These are phyloP conservation scores for Phoenix roebelenii DNA, from an alignment of 176 grass and related monocot species.

Conservation along the genomic window DNA sequence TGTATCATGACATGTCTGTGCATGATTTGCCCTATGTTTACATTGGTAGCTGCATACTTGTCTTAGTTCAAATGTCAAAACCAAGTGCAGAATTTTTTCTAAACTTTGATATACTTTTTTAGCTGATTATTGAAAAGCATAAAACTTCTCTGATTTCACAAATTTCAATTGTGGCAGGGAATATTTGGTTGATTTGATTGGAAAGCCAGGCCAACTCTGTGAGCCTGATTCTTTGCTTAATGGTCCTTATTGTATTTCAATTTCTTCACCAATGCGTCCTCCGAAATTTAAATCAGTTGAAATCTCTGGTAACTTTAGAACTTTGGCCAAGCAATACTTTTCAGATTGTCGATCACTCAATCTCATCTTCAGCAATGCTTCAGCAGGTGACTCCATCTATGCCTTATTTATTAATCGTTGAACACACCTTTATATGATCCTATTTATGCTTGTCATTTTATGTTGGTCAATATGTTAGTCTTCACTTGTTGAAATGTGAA, in stretches of 20 bases:
- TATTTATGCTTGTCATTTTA: no score
- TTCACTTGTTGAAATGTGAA: no score
- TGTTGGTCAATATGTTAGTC: no score
- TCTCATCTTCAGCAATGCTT: conserved; percentile 76
- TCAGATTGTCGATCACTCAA: conserved; percentile 81
- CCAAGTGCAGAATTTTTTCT: no score
- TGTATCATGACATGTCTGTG: no score
- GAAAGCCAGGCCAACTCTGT: conserved; percentile 61
- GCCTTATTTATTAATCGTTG: no score
- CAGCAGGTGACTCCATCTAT: conserved; percentile 23
- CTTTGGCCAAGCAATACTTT: conserved; percentile 84
- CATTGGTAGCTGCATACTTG: no score
- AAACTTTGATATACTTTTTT: no score
- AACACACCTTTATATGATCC: no score
- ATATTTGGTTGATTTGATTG: conserved; percentile 79
- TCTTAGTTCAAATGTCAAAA: no score
- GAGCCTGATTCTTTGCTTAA: conserved; percentile 92
- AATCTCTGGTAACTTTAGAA: conserved; percentile 63
- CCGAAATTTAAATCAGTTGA: conserved; percentile 72
- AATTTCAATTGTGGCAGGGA: conserved; percentile 56
- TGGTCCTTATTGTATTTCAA: conserved; percentile 60
- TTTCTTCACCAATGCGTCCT: conserved; percentile 78
- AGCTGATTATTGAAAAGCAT: no score
- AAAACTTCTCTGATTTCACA: not conserved
- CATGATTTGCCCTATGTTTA: no score